Evolutionary conservation across 2,329 filamentous ascomycete species (phyloP), one percentile per base, ranked within the genome.

Genomic region (Thermoascus crustaceus): DNA sequence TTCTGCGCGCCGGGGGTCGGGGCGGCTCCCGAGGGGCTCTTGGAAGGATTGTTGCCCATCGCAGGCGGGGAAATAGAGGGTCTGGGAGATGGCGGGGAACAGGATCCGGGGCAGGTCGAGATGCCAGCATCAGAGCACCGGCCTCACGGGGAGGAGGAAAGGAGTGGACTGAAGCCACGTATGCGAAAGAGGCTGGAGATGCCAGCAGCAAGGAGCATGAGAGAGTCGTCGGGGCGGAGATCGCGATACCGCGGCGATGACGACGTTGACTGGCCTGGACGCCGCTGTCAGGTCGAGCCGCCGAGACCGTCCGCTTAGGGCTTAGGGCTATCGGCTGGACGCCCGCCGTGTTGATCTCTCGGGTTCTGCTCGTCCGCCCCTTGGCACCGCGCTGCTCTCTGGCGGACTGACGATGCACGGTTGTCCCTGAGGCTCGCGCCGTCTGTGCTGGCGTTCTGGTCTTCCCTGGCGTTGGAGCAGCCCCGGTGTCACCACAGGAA

Each of bases 1-100:
- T 43, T 37, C 20, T 53, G 37, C 40, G 52, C 47, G 35, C 46
- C 52, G 40, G 46, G 45, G 40, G 37, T 38, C 18, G 53, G 49
- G 35, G 43, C 47, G 37, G 57, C 54, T 44, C 52, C 52, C 38
- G 49, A 47, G 35, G 58, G 57, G 42, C 57, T 48, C 49, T 68
- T 68, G 44, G 63, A 69, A 50, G 64, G 61, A 53, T 60, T 64
- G 53, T 69, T 68, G 46, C 67, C 67, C 67, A 70, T 69, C 44
- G 52, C 53, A 46, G 47, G 51, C 42, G 51, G 48, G 52, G 29
- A 31, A 30, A 39, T 20, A 22, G 17, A 39, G 37, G 32, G 30
- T 32, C 37, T 29, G 20, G 39, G 29, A 30, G n/a, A 33, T 39
- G 32, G 33, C 33, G 37, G 37, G 39, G 35, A 31, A 38, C 10